These are phyloP conservation scores for Daldinia decipiens DNA, from an alignment of 495 filamentous ascomycete species.

Conservation along the genomic window DNA sequence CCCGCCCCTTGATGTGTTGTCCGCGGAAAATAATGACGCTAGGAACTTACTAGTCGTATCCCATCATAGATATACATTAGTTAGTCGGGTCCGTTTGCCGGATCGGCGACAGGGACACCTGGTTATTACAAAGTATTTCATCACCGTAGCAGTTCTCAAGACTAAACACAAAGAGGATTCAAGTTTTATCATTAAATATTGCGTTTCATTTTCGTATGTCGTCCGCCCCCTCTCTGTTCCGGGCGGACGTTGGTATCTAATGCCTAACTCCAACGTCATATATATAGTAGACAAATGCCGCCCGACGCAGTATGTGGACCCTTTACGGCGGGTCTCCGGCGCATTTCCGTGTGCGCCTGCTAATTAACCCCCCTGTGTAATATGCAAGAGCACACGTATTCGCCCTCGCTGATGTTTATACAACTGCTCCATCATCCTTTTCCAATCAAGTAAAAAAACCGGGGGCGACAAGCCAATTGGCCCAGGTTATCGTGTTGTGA, in stretches of 20 bases:
- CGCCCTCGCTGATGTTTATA: constrained; percentile 25
- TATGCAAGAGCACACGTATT: constrained; percentile 26
- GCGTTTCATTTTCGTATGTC: constrained; percentile 47
- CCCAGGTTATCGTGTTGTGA: constrained; percentile 8
- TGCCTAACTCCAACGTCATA: constrained; percentile 40
- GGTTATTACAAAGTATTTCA: background rate
- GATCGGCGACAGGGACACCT: background rate
- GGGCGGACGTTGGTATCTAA: constrained; percentile 48
- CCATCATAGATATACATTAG: background rate
- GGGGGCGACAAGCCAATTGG: constrained; percentile 8
- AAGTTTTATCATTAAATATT: constrained; percentile 42
- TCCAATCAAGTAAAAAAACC: constrained; percentile 28
- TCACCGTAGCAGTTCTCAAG: background rate
- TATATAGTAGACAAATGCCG: constrained; percentile 41
- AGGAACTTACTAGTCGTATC: background rate
- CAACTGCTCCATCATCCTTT: constrained; percentile 25
- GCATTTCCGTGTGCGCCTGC: constrained; percentile 28
- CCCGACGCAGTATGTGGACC: constrained; percentile 17
- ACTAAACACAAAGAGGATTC: background rate
- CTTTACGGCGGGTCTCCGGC: constrained; percentile 23
- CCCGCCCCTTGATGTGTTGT: background rate
- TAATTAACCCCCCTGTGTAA: constrained; percentile 27
- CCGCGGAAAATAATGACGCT: constrained; percentile 1
- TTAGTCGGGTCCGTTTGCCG: background rate
- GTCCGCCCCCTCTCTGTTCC: constrained; percentile 43